Evolutionary conservation across 2,329 filamentous ascomycete genomes (phyloP).

Genomic region (Chaetomiaceae sp.): DNA sequence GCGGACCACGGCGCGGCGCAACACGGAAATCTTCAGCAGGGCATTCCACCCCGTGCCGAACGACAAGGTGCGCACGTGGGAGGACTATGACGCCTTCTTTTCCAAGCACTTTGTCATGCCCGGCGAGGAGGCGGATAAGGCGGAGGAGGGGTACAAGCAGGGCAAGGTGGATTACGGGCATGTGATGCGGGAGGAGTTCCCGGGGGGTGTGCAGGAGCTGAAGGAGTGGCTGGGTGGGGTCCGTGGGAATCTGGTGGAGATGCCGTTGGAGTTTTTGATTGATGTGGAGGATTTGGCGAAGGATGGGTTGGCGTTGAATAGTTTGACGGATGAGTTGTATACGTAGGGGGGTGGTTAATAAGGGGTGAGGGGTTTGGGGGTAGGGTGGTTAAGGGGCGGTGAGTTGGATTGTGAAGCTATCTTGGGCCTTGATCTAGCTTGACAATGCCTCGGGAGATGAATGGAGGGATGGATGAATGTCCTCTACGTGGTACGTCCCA

Average conservation of each 20-base stretch:
- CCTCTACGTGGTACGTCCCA: too few relatives aligned
- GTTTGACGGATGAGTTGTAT: conserved; percentile 68
- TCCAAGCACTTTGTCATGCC: conserved; percentile 60
- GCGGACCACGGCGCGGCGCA: conserved; percentile 66
- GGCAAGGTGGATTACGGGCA: conserved; percentile 77
- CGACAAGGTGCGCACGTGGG: conserved; percentile 65
- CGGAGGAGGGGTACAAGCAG: conserved; percentile 43
- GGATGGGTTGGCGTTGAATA: conserved; percentile 69
- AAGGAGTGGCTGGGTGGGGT: conserved; percentile 65
- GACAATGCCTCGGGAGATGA: too few relatives aligned
- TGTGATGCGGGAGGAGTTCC: conserved; percentile 75
- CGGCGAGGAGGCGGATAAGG: conserved; percentile 38
- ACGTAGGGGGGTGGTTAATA: conserved; percentile 38
- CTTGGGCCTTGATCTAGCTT: too few relatives aligned
- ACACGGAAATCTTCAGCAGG: conserved; percentile 75
- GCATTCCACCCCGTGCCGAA: conserved; percentile 78
- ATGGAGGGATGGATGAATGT: too few relatives aligned
- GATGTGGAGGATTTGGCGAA: conserved; percentile 80
- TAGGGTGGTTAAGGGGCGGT: too few relatives aligned
- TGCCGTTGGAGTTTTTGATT: conserved; percentile 83
- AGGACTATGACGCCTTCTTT: conserved; percentile 70
- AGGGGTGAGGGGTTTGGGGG: background rate
- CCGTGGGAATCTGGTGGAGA: conserved; percentile 74
- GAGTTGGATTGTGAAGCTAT: too few relatives aligned
- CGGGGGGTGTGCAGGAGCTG: conserved; percentile 65